phyloP scores from a whole-genome alignment of 1,284 basidiomycete genomes.

The Sporisorium iseilematis-ciliati region DNA sequence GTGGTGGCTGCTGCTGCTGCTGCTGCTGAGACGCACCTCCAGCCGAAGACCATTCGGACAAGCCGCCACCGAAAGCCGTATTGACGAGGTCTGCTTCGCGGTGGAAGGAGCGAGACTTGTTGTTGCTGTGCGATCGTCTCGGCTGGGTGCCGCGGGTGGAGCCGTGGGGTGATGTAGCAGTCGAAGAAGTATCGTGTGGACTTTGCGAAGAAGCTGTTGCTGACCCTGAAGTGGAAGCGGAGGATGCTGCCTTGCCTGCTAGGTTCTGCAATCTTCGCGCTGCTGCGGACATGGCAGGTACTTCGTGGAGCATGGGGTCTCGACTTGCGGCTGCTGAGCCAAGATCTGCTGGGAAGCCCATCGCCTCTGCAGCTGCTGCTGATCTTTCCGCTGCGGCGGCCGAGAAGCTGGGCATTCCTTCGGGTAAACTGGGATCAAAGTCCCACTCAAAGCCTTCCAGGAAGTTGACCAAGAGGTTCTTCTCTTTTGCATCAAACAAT shows the following conservation, averaged over 20 bases:
- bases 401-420: constrained; percentile 63
- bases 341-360: constrained; percentile 38
- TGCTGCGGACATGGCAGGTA: constrained; percentile 31
- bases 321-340: constrained; percentile 24
- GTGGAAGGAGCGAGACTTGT: constrained; percentile 38
- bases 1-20: constrained; percentile 15
- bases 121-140: constrained; percentile 34
- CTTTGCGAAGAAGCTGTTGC: constrained; percentile 48
- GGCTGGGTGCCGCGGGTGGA: constrained; percentile 32
- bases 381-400: constrained; percentile 53
- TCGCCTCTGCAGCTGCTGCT: constrained; percentile 37
- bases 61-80: constrained; percentile 41
- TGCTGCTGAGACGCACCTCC: constrained; percentile 16
- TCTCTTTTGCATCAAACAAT: constrained; percentile 61
- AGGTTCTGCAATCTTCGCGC: constrained; percentile 39
- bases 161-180: constrained; percentile 49
- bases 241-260: constrained; percentile 33
- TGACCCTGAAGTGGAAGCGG: constrained; percentile 50
- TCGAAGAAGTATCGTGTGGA: constrained; percentile 49
- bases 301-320: constrained; percentile 40
- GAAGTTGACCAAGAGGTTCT: constrained; percentile 58
- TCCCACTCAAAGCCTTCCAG: constrained; percentile 64
- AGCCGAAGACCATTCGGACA: constrained; percentile 36
- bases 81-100: constrained; percentile 51
- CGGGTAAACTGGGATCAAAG: constrained; percentile 61